Conservation (phyloP, 257 asterid species). For the Thymus mandschuricus region DNA sequence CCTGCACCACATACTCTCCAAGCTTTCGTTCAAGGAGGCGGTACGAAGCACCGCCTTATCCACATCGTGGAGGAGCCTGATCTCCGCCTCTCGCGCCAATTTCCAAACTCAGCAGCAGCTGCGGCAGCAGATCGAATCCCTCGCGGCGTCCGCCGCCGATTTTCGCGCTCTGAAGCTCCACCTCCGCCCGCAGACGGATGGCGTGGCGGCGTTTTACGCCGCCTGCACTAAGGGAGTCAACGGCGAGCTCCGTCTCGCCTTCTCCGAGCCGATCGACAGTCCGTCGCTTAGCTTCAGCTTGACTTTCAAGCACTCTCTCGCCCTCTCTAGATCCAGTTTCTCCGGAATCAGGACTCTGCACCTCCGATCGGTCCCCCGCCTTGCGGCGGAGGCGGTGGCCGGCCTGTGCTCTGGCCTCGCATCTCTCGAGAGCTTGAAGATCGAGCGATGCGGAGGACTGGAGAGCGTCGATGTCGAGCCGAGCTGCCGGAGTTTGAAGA, state of each 20-base stretch:
- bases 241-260: slow-evolving; percentile 31
- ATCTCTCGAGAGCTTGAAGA: slow-evolving; percentile 29
- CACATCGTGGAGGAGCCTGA: slow-evolving; percentile 27
- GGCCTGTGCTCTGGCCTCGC: slow-evolving; percentile 23
- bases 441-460: slow-evolving; percentile 31
- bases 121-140: background rate
- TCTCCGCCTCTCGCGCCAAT: background rate
- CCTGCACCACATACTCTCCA: slow-evolving; percentile 20
- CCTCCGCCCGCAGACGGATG: background rate
- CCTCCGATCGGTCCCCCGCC: slow-evolving; percentile 28
- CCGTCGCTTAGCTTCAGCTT: slow-evolving; percentile 6
- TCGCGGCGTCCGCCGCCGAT: background rate
- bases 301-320: background rate
- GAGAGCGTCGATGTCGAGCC: slow-evolving; percentile 13
- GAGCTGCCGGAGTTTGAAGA: background rate
- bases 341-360: slow-evolving; percentile 22
- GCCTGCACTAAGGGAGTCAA: slow-evolving; percentile 17
- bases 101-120: background rate
- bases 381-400: slow-evolving; percentile 17
- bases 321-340: background rate
- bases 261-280: background rate
- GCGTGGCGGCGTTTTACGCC: background rate
- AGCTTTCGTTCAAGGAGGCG: slow-evolving; percentile 30
- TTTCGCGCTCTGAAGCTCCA: slow-evolving; percentile 17
- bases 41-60: slow-evolving; percentile 25